A percentile compares a stretch with the other conserved stretches of the same genome.
Conservation (phyloP, 805 yeast species). For the Nakazawaea wyomingensis region DNA sequence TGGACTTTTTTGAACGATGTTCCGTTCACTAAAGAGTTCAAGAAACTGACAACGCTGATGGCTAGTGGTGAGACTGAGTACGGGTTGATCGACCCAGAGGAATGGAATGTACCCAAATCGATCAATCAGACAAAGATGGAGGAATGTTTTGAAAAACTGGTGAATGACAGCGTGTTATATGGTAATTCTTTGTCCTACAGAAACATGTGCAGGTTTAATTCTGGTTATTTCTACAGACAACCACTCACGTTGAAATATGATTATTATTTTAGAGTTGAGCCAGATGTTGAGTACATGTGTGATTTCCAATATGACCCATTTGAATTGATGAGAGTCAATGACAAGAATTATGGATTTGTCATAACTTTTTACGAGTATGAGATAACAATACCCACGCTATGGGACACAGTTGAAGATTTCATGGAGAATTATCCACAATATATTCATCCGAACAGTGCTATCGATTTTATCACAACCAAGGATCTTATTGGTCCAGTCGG, state of each 20-base stretch:
- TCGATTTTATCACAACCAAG: conserved; percentile 52
- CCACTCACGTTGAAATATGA: conserved; percentile 66
- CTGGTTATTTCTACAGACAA: conserved; percentile 86
- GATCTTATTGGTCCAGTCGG: conserved; percentile 40
- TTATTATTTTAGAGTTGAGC: conserved; percentile 95
- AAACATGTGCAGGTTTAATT: conserved; percentile 94
- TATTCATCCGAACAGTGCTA: conserved; percentile 59
- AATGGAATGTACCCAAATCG: conserved; percentile 75
- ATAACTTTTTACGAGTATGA: conserved; percentile 77
- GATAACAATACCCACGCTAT: conserved; percentile 81
- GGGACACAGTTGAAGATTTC: conserved; percentile 68
- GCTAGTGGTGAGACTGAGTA: conserved; percentile 65
- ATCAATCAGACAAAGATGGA: conserved; percentile 57
- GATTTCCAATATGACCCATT: conserved; percentile 89
- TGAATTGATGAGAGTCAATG: conserved; percentile 66
- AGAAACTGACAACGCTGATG: conserved; percentile 52
- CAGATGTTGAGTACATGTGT: conserved; percentile 82
- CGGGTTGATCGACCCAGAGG: conserved; percentile 58
- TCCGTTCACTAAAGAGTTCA: conserved; percentile 60
- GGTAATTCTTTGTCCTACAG: conserved; percentile 67
- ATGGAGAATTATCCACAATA: conserved; percentile 52
- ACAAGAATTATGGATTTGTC: conserved; percentile 83
- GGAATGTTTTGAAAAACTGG: conserved; percentile 39
- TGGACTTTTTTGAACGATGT: conserved; percentile 80
- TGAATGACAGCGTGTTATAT: conserved; percentile 48